Conservation (phyloP, 2,329 filamentous ascomycete genomes). For the Chrysoporthe cubensis region DNA sequence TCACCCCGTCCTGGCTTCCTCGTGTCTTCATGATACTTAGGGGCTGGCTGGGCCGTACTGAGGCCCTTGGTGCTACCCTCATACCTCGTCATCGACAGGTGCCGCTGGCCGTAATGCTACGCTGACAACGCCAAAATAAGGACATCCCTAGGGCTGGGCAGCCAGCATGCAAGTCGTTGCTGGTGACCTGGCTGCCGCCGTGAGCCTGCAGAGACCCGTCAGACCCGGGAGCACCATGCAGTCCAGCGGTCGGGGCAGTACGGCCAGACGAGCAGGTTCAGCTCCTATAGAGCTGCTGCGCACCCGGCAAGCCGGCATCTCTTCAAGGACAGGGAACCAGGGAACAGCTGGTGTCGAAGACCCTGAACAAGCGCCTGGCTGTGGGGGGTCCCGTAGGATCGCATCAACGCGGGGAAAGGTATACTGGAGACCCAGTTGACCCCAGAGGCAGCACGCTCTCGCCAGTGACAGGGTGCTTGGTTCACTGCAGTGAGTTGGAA, state of each 20-base stretch:
- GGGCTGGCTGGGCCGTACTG: not conserved
- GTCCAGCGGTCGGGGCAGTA: not conserved
- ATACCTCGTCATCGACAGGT: not conserved
- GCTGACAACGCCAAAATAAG: slow-evolving; percentile 1
- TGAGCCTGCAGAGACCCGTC: not conserved
- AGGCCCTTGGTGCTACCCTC: slow-evolving; percentile 4
- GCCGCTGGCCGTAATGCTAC: not conserved
- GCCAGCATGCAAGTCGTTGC: not conserved
- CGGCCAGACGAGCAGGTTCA: not conserved
- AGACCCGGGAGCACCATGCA: not conserved
- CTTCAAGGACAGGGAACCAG: slow-evolving; percentile 6
- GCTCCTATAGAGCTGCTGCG: not conserved
- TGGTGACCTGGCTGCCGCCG: not conserved
- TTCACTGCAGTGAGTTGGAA: not conserved
- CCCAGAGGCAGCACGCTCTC: not conserved
- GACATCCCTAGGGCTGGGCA: not conserved
- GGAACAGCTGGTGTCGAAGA: slow-evolving; percentile 7
- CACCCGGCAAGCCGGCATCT: not conserved
- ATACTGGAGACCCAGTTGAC: not conserved
- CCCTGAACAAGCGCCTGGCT: not conserved
- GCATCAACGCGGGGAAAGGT: slow-evolving; percentile 1
- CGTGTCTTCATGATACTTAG: not conserved
- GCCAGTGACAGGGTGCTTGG: not conserved
- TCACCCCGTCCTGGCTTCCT: not conserved
- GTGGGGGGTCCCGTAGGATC: not conserved